Evolutionary conservation across 352 stramenopile genomes (phyloP).

Genomic region (Phytophthora vignae): DNA sequence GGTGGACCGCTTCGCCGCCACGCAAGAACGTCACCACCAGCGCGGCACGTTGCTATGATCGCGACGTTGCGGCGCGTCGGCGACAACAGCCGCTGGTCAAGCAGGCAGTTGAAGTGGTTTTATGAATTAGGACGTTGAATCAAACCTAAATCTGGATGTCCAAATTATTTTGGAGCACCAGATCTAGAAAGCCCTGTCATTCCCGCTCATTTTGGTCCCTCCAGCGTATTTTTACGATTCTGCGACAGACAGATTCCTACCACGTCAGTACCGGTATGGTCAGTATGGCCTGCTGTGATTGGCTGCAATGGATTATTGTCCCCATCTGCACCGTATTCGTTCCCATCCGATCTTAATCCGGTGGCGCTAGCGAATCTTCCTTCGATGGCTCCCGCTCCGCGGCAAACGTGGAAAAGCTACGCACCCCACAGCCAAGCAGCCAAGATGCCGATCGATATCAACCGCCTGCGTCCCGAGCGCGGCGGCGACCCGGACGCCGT

Average conservation of each 20-base stretch:
- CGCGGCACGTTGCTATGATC: slow-evolving; percentile 61
- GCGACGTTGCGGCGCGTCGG: background rate
- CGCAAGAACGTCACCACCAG: slow-evolving; percentile 76
- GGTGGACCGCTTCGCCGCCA: slow-evolving; percentile 79
- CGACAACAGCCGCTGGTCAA: slow-evolving; percentile 10
- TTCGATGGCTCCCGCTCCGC: slow-evolving; percentile 30
- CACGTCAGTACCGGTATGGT: slow-evolving; percentile 4
- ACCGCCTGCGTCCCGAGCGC: slow-evolving; percentile 95
- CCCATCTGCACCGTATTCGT: background rate
- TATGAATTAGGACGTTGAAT: slow-evolving; percentile 18
- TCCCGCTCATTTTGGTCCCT: background rate
- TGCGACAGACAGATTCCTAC: slow-evolving; percentile 3
- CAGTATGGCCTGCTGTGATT: slow-evolving; percentile 4
- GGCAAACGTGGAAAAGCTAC: slow-evolving; percentile 40
- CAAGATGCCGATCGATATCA: slow-evolving; percentile 99
- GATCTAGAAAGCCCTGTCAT: background rate
- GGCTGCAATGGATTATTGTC: slow-evolving; percentile 1
- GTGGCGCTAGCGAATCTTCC: slow-evolving; percentile 29
- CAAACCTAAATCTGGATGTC: background rate
- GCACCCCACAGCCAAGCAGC: slow-evolving; percentile 31
- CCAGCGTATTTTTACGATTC: slow-evolving; percentile 4
- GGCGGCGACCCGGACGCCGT: slow-evolving; percentile 96
- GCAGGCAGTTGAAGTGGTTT: slow-evolving; percentile 17
- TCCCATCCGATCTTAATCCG: background rate
- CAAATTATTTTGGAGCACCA: background rate